Base-by-base conservation (phyloP, 1,284 basidiomycete genomes). In the Golubevia sp. region DNA sequence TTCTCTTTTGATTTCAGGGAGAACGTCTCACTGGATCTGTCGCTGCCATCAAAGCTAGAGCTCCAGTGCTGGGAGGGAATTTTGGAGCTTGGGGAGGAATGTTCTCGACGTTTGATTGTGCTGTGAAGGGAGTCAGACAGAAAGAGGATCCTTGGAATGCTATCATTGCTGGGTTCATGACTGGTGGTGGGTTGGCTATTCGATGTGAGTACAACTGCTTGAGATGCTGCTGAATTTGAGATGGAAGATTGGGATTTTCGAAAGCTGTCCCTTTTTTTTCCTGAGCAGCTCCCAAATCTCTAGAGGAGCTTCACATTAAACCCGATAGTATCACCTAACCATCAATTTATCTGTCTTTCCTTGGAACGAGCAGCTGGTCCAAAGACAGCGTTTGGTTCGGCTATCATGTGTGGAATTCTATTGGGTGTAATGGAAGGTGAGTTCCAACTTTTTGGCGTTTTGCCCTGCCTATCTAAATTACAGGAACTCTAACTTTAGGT, bases 91-190 rank as follows among this genome's bases (percentile, higher is more conserved):
- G 95, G 95, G 96, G 96, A 84, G 85, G 84, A 8, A 77, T 85
- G 62, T 85, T 85, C 62, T 96, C 93, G 38, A 92, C 93, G 24
- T 99, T 95, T 77, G 97, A 99, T 85, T 99, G 97, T 85, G 93
- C 94, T 1, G 92, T 99, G 70, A 98, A 99, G 85, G 94, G 94
- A 8, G 92, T 79, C 20, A 65, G 97, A 82, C 96, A 99, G 87
- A 99, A 99, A 85, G 97, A 99, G 85, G 97, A 99, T 85, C 92
- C 95, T 58, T 99, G 95, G 94, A 99, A 99, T 84, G 94, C 94
- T 50, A 98, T 99, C 81, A 92, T 97, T 62, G 94, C 96, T 54
- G 96, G 97, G 51, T 99, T 99, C 87, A 89, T 97, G 89, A 98
- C 96, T 26, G 97, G 97, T 85, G 96, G 96, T 62, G 96, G 92